phyloP scores from a whole-genome alignment of 768 basidiomycete genomes.

The Podaxis carcinomalis region DNA sequence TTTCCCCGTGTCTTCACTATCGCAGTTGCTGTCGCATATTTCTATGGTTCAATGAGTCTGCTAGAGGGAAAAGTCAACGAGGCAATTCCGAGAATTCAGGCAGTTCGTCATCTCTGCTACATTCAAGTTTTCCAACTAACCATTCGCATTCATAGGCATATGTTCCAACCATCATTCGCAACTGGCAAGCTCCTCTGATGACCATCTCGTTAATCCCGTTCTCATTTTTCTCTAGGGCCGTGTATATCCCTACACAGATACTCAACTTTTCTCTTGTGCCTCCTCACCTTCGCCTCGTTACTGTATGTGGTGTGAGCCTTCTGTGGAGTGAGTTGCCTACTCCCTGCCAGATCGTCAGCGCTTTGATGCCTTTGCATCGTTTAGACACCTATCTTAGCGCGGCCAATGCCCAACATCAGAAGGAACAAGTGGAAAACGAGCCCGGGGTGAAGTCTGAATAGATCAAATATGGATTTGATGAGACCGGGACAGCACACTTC shows the following conservation, averaged over 20 bases:
- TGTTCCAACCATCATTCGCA: conserved; percentile 66
- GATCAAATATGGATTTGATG: background rate
- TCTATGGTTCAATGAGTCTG: conserved; percentile 72
- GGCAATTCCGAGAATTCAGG: conserved; percentile 40
- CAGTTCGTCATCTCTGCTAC: conserved; percentile 28
- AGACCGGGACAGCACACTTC: too few relatives aligned
- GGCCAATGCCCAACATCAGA: conserved; percentile 36
- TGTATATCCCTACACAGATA: conserved; percentile 73
- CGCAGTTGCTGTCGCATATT: conserved; percentile 42
- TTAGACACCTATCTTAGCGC: conserved; percentile 65
- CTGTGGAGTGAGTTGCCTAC: conserved; percentile 67
- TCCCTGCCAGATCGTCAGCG: background rate
- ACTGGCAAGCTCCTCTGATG: conserved; percentile 49
- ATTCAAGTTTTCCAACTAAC: background rate
- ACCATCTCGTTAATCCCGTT: background rate
- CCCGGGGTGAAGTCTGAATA: background rate
- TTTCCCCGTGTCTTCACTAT: background rate
- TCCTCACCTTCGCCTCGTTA: conserved; percentile 68
- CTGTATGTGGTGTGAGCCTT: conserved; percentile 72
- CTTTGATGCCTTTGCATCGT: background rate
- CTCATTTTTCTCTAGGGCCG: conserved; percentile 39
- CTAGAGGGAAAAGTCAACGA: conserved; percentile 68
- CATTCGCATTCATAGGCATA: conserved; percentile 44
- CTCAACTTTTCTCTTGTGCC: conserved; percentile 80
- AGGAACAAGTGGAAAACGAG: background rate